Base-by-base conservation (phyloP, 2,329 filamentous ascomycete genomes). In the Phialophora tarda region DNA sequence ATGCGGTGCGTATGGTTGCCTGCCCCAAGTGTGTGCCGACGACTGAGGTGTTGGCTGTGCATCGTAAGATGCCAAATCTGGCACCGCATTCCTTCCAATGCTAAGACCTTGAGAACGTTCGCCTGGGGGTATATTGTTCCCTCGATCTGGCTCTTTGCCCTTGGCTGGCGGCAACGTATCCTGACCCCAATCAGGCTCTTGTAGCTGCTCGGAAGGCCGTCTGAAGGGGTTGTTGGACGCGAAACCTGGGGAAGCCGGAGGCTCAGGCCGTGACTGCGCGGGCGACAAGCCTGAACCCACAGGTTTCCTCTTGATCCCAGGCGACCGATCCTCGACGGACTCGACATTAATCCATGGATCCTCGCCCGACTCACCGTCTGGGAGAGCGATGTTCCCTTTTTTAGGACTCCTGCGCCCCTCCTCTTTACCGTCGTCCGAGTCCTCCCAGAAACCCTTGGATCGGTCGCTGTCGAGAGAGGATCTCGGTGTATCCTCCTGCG, bases 151-250 rank as follows among this genome's bases (percentile, higher is more conserved):
- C 26, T 60, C 62, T 56, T 70, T 70, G 53, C 65, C 68, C 48
- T 70, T 68, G 12, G 28, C n/a, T n/a, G 24, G 14, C 17, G 21
- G 48, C 38, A n/a, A 24, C 11, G 21, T 32, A 21, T 61, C 50
- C 23, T 66, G 59, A 14, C 53, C 55, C 65, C 53, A 65, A 21
- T 67, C 48, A n/a, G 65, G 56, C 10, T 11, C 34, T 6, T 53
- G 47, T 5, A 54, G 21, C 17, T 56, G 32, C 17, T 56, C 58
- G 5, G 70, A 71, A 32, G 65, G 64, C 26, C 70, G 62, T 51
- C 71, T 63, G 63, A 71, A 73, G 11, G 72, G 72, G 59, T 73
- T 73, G 58, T 72, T 72, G n/a, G 72, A 73, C 12, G 69, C 63
- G 26, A 73, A 66, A 24, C 50, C 53, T 12, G 64, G 12, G 6